Conservation (phyloP, 2,329 filamentous ascomycete species). For the Curvularia eragrostidis region DNA sequence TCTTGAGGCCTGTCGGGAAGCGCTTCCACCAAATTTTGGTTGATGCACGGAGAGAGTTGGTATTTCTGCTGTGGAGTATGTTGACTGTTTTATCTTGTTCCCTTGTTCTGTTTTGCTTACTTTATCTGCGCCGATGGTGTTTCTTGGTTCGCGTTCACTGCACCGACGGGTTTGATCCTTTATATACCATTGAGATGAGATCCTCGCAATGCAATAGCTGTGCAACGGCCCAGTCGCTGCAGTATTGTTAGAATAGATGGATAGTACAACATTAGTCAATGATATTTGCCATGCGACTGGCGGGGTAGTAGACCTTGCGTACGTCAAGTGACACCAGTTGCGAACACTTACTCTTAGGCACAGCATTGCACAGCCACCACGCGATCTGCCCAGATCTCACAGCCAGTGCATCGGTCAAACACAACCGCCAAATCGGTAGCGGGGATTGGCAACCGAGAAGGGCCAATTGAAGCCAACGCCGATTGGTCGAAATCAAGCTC, state of each 20-base stretch:
- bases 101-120: too few relatives aligned
- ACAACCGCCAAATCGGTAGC: neutral
- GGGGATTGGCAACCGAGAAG: neutral
- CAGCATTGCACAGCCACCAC: neutral
- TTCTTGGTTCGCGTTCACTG: too few relatives aligned
- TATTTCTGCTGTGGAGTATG: too few relatives aligned
- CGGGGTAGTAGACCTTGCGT: neutral
- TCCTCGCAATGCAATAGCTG: neutral
- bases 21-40: slow-evolving; percentile 6
- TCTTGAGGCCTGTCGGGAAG: slow-evolving; percentile 9
- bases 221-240: neutral
- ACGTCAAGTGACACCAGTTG: neutral
- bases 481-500: neutral
- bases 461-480: neutral
- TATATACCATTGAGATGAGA: too few relatives aligned
- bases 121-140: too few relatives aligned
- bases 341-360: neutral
- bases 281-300: neutral
- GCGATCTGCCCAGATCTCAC: neutral
- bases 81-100: too few relatives aligned
- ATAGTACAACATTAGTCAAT: neutral
- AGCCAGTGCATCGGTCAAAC: neutral
- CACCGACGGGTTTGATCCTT: too few relatives aligned
- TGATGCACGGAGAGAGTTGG: slow-evolving; percentile 9
- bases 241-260: neutral